Evolutionary conservation across 495 filamentous ascomycete genomes (phyloP).

Genomic region (Chaetomidium leptoderma): DNA sequence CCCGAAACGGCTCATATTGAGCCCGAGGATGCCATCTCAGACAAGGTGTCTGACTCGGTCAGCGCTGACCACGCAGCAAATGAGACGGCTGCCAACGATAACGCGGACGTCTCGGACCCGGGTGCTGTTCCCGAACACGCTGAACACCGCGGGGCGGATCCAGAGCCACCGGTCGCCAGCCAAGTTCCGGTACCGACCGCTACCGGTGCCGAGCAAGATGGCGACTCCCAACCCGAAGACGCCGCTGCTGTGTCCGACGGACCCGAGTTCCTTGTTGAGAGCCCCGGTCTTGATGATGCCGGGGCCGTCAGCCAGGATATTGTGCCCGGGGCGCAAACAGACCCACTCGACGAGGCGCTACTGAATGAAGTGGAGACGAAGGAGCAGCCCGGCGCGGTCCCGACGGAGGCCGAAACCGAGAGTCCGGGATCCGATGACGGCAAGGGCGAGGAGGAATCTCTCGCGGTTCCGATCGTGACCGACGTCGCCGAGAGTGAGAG

Average conservation of each 20-base stretch:
- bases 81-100: not conserved
- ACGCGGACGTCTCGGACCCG: not conserved
- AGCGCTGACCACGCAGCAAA: not conserved
- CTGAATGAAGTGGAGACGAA: not conserved
- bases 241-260: not conserved
- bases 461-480: no score
- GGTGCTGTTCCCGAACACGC: not conserved
- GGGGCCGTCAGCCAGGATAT: not conserved
- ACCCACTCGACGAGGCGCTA: not conserved
- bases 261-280: not conserved
- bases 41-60: not conserved
- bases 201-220: not conserved
- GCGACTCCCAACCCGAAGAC: not conserved
- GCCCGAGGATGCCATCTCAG: not conserved
- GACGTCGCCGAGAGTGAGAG: no score
- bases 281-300: not conserved
- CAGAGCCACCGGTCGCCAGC: not conserved
- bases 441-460: no score
- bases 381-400: not conserved
- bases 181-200: not conserved
- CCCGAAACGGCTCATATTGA: not conserved
- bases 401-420: not conserved
- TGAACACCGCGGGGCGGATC: not conserved
- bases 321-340: not conserved
- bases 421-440: no score